Evolutionary conservation across 1,284 basidiomycete species (phyloP), one percentile per base, ranked within the genome.

Genomic region (Amylostereum areolatum): DNA sequence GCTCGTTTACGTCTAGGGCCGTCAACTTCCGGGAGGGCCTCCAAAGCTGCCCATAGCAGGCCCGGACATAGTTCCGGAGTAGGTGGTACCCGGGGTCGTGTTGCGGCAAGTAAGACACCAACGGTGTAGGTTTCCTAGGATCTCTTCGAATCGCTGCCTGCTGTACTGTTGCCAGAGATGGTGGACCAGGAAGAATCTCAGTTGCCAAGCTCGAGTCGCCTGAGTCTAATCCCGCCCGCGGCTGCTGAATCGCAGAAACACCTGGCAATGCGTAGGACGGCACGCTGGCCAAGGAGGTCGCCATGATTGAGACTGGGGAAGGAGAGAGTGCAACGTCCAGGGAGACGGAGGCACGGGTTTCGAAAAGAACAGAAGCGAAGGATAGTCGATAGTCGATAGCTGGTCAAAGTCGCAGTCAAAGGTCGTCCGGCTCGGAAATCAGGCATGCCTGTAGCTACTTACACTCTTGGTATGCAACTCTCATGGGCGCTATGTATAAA

Each of bases 11-110:
- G 72, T 62, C 82, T 77, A 52, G 80, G 71, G 45, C 81, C 81
- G 53, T 83, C 81, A 56, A 75, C 64, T 53, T 74, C 75, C 58
- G 80, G 74, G 62, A 77, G 72, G 51, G 70, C 72, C 62, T 81
- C 76, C 59, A 80, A 80, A 69, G 60, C 81, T 77, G 55, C 78
- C 78, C 62, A 78, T 68, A 54, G 59, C 53, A 49, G 63, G 57
- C 53, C 63, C 58, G 56, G 55, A 50, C 71, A 78, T 78, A 59
- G 81, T 74, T 52, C 83, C 84, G 64, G 82, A 78, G 70, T 89
- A 90, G 18, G 86, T 89, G 56, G 87, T 84, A 61, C 88, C 88
- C 87, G 55, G 87, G 87, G 75, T 90, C 88, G 62, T 82, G 81
- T 55, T 78, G 68, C 47, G 87, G 86, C 62, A 90, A 73, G 73